Conservation (phyloP, 2,329 filamentous ascomycete genomes). For the Diaporthe citri region DNA sequence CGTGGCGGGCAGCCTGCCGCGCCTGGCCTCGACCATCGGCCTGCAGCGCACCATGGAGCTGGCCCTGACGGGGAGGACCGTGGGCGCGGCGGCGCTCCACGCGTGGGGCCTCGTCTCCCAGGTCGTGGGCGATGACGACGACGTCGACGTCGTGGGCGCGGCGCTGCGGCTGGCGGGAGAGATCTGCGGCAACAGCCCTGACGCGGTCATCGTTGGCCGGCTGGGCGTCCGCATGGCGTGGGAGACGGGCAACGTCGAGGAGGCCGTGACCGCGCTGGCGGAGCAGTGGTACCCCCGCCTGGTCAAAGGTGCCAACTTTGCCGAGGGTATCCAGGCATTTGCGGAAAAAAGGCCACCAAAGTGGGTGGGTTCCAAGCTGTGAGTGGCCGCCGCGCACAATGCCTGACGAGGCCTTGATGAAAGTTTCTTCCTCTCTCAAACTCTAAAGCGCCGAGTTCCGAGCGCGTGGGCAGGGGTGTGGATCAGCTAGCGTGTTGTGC, state of each 20-base stretch:
- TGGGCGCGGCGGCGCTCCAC: conserved; percentile 70
- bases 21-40: conserved; percentile 75
- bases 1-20: conserved; percentile 77
- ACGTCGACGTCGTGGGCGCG: conserved; percentile 67
- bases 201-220: conserved; percentile 78
- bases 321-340: conserved; percentile 47
- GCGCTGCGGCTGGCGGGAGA: conserved; percentile 66
- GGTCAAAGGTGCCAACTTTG: conserved; percentile 45
- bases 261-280: conserved; percentile 42
- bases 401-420: conserved; percentile 8
- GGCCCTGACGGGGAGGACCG: conserved; percentile 73
- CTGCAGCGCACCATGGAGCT: conserved; percentile 79
- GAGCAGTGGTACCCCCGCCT: conserved; percentile 45
- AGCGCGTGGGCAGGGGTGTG: neutral
- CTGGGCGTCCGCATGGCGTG: conserved; percentile 79
- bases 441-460: conserved; percentile 2
- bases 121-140: conserved; percentile 60
- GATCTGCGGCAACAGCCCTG: conserved; percentile 75
- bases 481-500: neutral
- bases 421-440: neutral
- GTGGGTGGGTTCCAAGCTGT: conserved; percentile 46
- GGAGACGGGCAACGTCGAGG: conserved; percentile 62
- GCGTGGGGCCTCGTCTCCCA: conserved; percentile 78
- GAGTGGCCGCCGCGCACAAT: neutral
- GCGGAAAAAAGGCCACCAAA: conserved; percentile 44